Percentiles rank a stretch among this genome's conserved stretches.
phyloP scores from a whole-genome alignment of 768 basidiomycete genomes.

The Tubosaeta sp. region DNA sequence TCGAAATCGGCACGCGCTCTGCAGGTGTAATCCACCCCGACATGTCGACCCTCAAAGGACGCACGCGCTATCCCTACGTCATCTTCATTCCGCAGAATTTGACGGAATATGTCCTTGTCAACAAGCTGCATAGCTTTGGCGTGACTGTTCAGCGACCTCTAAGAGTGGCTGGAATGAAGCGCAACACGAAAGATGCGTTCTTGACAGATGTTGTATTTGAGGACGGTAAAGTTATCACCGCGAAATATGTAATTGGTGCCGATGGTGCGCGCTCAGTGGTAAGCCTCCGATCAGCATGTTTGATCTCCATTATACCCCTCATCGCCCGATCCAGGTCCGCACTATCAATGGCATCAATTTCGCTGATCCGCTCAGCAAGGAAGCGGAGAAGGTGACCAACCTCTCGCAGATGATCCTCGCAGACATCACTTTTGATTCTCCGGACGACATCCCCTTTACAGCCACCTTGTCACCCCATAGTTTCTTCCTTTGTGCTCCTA shows the following conservation, averaged over 20 bases:
- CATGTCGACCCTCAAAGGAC: constrained; percentile 33
- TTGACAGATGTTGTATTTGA: constrained; percentile 44
- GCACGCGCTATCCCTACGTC: constrained; percentile 45
- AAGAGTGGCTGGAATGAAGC: constrained; percentile 36
- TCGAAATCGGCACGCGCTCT: constrained; percentile 32
- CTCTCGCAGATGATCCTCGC: constrained; percentile 31
- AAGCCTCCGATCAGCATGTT: background rate
- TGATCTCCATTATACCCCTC: background rate
- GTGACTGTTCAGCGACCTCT: constrained; percentile 36
- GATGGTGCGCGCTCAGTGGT: constrained; percentile 37
- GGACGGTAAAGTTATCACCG: constrained; percentile 38
- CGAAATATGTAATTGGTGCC: constrained; percentile 49
- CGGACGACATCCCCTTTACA: background rate
- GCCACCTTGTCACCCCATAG: constrained; percentile 6
- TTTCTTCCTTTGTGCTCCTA: constrained; percentile 12
- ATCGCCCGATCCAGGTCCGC: constrained; percentile 36
- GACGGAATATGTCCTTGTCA: constrained; percentile 40
- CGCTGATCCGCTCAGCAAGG: constrained; percentile 37
- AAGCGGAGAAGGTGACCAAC: constrained; percentile 21
- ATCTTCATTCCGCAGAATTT: constrained; percentile 43
- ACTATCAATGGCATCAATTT: constrained; percentile 40
- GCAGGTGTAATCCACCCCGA: constrained; percentile 26
- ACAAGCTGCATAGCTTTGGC: constrained; percentile 30
- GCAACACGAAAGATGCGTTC: constrained; percentile 23
- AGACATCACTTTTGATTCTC: constrained; percentile 14